Base-by-base conservation (phyloP, 2,329 filamentous ascomycete genomes). In the Aspergillus terreus region DNA sequence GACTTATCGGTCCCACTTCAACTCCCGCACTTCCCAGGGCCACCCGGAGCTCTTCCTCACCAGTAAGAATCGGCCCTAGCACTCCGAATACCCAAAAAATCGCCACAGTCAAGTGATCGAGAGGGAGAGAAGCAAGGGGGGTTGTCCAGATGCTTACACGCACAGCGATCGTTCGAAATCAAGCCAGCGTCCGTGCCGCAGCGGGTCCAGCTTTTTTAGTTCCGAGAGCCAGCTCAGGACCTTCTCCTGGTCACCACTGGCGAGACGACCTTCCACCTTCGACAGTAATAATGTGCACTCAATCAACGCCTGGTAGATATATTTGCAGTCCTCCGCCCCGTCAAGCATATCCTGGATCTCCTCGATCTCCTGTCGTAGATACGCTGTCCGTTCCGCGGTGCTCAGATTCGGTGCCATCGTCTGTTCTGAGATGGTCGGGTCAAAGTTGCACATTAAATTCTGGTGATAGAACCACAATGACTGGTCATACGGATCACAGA, bases 401-500 rank as follows among this genome's bases (percentile, higher is more conserved):
- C 78, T 78, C 27, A 95, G 73, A 35, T 82, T 77, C 0, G 83
- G 83, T 12, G 85, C 80, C 60, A 96, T 87, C 9, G 81, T 81
- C 17, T 78, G 73, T 2, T 74, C 65, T 12, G 76, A 72, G 12
- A 67, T 74, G 45, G 72, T 74, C 62, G 76, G 78, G 47, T 80
- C 75, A 61, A 88, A 76, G 64, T 85, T 87, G 53, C 84, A 81
- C 74, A 96, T 84, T 51, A 96, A 76, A 64, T 87, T 95, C 61
- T 94, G 88, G 69, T 97, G 91, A 66, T 99, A 97, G 71, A 95
- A 96, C 92, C 94, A 99, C 5, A 96, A 78, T 15, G 91, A 96
- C 67, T 97, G 92, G 66, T 97, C 92, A 60, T 95, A 91, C 0
- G 92, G 91, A 52, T 95, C 92, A 35, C 91, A 94, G 45, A 97